Base-by-base conservation (phyloP, 2,329 filamentous ascomycete species). In the Aaosphaeria arxii region DNA sequence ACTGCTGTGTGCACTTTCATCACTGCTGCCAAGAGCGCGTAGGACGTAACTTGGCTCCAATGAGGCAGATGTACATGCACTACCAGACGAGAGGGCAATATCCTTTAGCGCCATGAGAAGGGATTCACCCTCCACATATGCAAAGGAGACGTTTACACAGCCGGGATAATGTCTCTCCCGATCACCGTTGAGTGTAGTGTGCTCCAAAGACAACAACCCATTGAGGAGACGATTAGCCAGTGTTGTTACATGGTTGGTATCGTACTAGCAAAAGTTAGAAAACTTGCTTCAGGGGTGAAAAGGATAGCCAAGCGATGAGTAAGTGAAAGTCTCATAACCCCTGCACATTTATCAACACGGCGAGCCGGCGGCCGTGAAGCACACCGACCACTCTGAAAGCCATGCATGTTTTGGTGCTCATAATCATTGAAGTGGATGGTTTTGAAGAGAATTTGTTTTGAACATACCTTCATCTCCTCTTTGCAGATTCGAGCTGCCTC, bases 41-140 rank as follows among this genome's bases (percentile, higher is more conserved):
- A 99, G 81, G 42, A 99, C 94, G 70, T 99, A 99, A 70, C 89
- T 95, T 11, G 94, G 94, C 71, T 99, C 94, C 32, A 99, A 77
- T 1, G 94, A 99, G 0, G 94, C 94, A 4, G 92, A 97, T 2
- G 94, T 99, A 74, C 94, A 99, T 5, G 94, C 94, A 64, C 91
- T 96, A 48, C 94, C 94, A 0, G 94, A 99, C 5, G 92, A 97
- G 33, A 99, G 77, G 0, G 94, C 94, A 71, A 99, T 96, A 60
- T 99, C 94, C 74, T 99, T 99, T 41, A 99, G 77, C 0, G 94
- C 94, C 94, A 99, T 99, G 54, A 99, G 81, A 1, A 99, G 85
- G 2, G 94, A 97, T 74, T 99, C 94, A 58, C 94, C 94, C 74
- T 99, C 94, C 4, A 99, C 91, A 64, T 99, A 99, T 32, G 94